Evolutionary conservation across 805 yeast genomes (phyloP).

Genomic region (Wickerhamomyces ciferrii): DNA sequence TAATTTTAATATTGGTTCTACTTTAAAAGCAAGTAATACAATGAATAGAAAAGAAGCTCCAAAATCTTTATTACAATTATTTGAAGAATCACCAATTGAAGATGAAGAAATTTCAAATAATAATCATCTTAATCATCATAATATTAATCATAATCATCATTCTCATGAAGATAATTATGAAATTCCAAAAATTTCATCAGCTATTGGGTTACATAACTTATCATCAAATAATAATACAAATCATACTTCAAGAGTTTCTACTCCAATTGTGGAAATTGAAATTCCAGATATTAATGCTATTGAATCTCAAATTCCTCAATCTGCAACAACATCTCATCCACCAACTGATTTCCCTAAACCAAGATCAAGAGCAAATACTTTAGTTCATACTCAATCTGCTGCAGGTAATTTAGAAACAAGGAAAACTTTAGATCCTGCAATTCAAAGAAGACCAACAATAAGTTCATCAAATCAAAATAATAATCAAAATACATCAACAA

Average conservation of each 20-base stretch:
- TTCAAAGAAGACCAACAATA: constrained; percentile 19
- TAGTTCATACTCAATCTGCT: constrained; percentile 17
- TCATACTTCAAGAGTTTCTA: constrained; percentile 31
- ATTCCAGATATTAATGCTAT: constrained; percentile 62
- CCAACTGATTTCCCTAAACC: constrained; percentile 8
- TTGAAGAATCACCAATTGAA: constrained; percentile 45
- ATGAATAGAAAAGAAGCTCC: constrained; percentile 53
- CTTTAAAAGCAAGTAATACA: constrained; percentile 20
- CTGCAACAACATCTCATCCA: constrained; percentile 11
- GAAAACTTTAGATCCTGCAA: constrained; percentile 13
- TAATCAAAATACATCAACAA: background rate
- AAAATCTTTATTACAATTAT: constrained; percentile 62
- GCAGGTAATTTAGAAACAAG: constrained; percentile 14
- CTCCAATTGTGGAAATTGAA: constrained; percentile 60
- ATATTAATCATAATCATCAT: background rate
- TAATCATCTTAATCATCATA: background rate
- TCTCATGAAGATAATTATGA: constrained; percentile 6
- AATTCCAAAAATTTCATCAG: constrained; percentile 16
- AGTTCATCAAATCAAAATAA: background rate
- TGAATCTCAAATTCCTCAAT: constrained; percentile 19
- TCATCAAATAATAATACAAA: constrained; percentile 7
- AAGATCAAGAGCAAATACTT: constrained; percentile 26
- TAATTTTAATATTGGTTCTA: constrained; percentile 16
- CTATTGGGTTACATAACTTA: constrained; percentile 12
- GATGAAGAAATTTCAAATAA: constrained; percentile 19